These are phyloP conservation scores for Penicillium sclerotiorum DNA, from an alignment of 2,329 filamentous ascomycete genomes.

Conservation along the genomic window DNA sequence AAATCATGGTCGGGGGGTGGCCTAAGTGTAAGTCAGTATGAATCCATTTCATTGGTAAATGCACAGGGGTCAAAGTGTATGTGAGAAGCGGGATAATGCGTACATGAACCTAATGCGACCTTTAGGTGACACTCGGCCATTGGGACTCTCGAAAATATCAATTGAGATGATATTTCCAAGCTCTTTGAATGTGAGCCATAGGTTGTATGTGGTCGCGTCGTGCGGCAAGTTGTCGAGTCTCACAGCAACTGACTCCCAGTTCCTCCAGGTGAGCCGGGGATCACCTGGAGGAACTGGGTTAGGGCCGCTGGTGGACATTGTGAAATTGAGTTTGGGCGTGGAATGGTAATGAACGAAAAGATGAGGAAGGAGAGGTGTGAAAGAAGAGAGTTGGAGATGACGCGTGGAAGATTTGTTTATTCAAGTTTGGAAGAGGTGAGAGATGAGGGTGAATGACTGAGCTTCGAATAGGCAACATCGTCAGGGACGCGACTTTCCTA, in stretches of 20 bases:
- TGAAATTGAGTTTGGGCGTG: too few relatives aligned
- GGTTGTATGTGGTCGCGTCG: slow-evolving; percentile 36
- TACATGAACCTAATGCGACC: slow-evolving; percentile 60
- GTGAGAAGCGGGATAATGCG: neutral
- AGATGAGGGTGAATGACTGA: too few relatives aligned
- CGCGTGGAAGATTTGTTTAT: too few relatives aligned
- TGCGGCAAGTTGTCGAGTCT: slow-evolving; percentile 38
- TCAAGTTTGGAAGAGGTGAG: too few relatives aligned
- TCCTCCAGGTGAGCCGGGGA: slow-evolving; percentile 44
- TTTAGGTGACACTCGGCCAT: slow-evolving; percentile 42
- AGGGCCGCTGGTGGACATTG: too few relatives aligned
- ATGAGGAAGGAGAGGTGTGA: too few relatives aligned
- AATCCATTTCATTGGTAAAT: neutral
- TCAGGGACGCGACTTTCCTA: too few relatives aligned
- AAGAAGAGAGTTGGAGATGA: too few relatives aligned
- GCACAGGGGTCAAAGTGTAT: neutral
- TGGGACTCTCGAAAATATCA: slow-evolving; percentile 54
- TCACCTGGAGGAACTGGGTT: too few relatives aligned
- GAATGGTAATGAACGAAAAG: too few relatives aligned
- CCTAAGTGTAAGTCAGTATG: slow-evolving; percentile 19
- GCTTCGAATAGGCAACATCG: too few relatives aligned
- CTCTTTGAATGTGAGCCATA: slow-evolving; percentile 57
- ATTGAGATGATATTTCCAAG: slow-evolving; percentile 60
- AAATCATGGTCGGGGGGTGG: slow-evolving; percentile 58
- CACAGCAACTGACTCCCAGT: slow-evolving; percentile 44